Conservation (phyloP, 345 rosid species). For the Eucalyptus curtisii region DNA sequence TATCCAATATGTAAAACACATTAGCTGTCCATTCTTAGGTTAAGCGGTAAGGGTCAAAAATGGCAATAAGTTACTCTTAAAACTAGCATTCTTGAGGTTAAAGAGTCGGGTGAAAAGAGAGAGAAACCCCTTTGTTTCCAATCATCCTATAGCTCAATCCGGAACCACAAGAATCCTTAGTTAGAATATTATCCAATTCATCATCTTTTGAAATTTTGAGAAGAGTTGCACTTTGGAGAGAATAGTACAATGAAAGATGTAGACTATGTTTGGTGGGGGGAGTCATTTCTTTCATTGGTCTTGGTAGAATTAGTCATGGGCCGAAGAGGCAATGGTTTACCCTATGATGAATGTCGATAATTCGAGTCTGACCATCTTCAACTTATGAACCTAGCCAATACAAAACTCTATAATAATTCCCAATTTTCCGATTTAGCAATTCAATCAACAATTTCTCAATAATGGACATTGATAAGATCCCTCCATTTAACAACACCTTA, state of each 20-base stretch:
- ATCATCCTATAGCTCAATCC: neutral
- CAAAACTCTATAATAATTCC: neutral
- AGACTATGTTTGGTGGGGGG: neutral
- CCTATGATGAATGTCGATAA: neutral
- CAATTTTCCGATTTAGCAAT: neutral
- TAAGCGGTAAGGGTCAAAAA: neutral
- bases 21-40: neutral
- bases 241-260: neutral
- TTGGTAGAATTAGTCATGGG: neutral
- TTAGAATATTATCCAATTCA: neutral
- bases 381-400: neutral
- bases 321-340: neutral
- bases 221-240: neutral
- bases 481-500: neutral
- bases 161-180: fast-evolving
- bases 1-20: neutral
- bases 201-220: neutral
- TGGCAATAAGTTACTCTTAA: neutral
- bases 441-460: neutral
- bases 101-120: fast-evolving
- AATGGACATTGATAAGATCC: neutral
- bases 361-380: neutral
- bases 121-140: neutral
- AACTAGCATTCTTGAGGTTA: neutral
- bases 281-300: neutral